Base-by-base conservation (phyloP, 768 basidiomycete genomes). In the Dioszegia hungarica region DNA sequence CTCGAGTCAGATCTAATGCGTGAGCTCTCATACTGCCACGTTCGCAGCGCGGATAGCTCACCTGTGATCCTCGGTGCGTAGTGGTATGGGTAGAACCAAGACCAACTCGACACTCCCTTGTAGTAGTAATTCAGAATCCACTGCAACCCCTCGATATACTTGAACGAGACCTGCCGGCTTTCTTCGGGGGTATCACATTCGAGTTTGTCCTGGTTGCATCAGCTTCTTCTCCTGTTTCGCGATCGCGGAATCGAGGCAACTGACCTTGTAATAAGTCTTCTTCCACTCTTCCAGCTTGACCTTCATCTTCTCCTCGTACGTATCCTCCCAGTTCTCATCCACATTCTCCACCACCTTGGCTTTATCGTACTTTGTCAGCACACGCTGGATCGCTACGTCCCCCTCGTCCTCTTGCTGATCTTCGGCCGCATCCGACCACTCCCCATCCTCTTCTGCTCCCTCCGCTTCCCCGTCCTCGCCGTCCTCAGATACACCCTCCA, bases 111-210 rank as follows among this genome's bases (percentile, higher is more conserved):
- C 17, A 98, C 92, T 5, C 95, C 95, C 60, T 88, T 84, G 75
- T 97, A 98, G 75, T 99, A 99, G 76, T 99, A 99, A 72, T 91
- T 88, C 87, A 99, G 89, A 29, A 98, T 91, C 95, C 94, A 98
- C 71, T 99, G 95, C 60, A 99, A 77, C 0, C 95, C 95, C 72
- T 98, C 90, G 17, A 89, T 83, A 74, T 95, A 99, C 56, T 84
- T 82, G 70, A 81, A 92, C 12, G 83, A 81, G 52, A 99, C 79
- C 45, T 84, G 80, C 24, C 81, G 79, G 80, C 92, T 83, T 48
- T 83, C 80, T 61, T 86, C 79, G 5, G 84, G 81, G 12, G 73
- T 65, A 64, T 88, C 82, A 60, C 83, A 85, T 59, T 86, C 85
- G 48, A 99, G 78, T 77, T 99, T 99, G 33, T 84, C 88, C 90